phyloP scores from a whole-genome alignment of 2,329 filamentous ascomycete species.

The Penicillium brasilianum region DNA sequence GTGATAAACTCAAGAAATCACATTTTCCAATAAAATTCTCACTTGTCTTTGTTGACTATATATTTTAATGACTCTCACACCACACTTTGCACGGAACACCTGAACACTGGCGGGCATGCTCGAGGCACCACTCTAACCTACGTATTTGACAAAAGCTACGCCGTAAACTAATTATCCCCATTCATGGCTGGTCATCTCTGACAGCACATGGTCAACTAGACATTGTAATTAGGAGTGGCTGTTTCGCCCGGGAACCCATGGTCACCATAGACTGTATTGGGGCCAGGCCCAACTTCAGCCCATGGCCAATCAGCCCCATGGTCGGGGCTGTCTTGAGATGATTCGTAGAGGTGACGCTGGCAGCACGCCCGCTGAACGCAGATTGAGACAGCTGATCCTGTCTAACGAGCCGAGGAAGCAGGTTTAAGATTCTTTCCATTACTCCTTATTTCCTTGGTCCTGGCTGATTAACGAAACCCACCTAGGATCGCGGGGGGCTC shows the following conservation, averaged over 20 bases:
- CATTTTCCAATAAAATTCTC: no score
- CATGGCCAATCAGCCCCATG: conserved; percentile 5
- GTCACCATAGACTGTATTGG: not conserved
- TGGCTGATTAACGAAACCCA: not conserved
- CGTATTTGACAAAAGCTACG: no score
- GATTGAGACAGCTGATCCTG: conserved; percentile 17
- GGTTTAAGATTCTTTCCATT: not conserved
- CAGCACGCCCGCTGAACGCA: conserved; percentile 5
- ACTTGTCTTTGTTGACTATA: not conserved
- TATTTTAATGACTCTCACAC: not conserved
- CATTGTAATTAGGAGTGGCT: not conserved
- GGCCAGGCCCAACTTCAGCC: conserved; percentile 10
- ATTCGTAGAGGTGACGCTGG: conserved; percentile 7
- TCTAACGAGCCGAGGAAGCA: conserved; percentile 2
- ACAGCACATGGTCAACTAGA: not conserved
- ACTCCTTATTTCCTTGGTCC: conserved; percentile 3
- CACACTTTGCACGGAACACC: no score
- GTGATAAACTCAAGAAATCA: no score
- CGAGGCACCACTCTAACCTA: no score
- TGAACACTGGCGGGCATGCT: no score
- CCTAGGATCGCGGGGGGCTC: not conserved
- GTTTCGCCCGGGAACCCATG: not conserved
- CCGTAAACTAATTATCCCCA: no score
- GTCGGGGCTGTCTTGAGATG: not conserved
- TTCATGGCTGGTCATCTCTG: not conserved